Base-by-base conservation (phyloP, 1,139 yeast species). In the Scheffersomyces segobiensis region DNA sequence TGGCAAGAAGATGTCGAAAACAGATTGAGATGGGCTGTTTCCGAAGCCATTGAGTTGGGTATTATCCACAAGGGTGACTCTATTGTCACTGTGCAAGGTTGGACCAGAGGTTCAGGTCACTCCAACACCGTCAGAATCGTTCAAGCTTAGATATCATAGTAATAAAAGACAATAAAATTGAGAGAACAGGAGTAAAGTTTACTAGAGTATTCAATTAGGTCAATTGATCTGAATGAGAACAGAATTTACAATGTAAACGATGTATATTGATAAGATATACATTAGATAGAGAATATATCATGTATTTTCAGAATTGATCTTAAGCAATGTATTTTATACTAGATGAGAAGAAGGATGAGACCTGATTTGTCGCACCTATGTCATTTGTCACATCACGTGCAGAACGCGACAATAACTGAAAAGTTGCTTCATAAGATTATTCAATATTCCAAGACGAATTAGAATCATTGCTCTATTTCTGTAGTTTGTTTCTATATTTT, bases 51-150 rank as follows among this genome's bases (percentile, higher is more conserved):
- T 73, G 89, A 86, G 66, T 86, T 93, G 71, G 97, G 97, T 67
- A 87, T 95, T 78, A 83, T 95, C 76, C 80, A 82, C 71, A 87
- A 87, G 79, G 97, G 97, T 78, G 98, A 93, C 77, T 83, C 91
- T 61, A 90, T 93, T 71, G 93, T 95, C 68, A 91, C 97, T 73
- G 90, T 95, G 75, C 99, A 95, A 86, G 99, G 99, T 77, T 95
- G 97, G 96, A 91, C 97, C 74, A 91, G 96, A 78, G 99, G 99
- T 81, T 85, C 93, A 65, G 99, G 99, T 75, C 97, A 95, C 87
- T 91, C 99, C 74, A 95, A 95, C 89, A 95, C 99, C 65, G 87
- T 95, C 79, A 95, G 98, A 86, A 77, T 82, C 68, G 84, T 82
- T 62, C 82, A 79, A 70, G 84, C 84, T 67, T 80, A 79, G 69